Evolutionary conservation across 345 rosid species (phyloP).

Genomic region (Ceriops zippeliana): DNA sequence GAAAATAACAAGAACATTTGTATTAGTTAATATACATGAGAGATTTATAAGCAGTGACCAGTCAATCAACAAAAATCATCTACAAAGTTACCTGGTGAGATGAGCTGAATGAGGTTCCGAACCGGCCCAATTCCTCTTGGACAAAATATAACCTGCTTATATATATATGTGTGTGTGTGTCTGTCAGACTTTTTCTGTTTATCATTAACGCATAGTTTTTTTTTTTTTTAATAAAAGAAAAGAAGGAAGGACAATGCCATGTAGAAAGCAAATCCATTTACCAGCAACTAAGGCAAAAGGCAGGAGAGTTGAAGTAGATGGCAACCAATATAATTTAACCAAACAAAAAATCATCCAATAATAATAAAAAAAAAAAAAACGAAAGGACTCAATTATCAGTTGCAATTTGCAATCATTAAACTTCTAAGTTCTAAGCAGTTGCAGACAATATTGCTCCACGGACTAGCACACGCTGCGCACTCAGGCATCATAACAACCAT

Average conservation of each 20-base stretch:
- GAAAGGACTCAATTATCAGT: too few species aligned
- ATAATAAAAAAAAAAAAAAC: not conserved
- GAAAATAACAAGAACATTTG: constrained; percentile 7
- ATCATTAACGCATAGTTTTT: too few species aligned
- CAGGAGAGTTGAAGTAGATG: too few species aligned
- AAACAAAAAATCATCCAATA: not conserved
- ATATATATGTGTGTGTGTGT: not conserved
- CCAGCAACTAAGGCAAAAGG: too few species aligned
- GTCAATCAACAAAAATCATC: not conserved
- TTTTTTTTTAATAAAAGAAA: too few species aligned
- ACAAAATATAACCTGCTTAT: not conserved
- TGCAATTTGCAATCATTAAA: too few species aligned
- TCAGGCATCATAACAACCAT: too few species aligned
- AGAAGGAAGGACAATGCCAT: too few species aligned
- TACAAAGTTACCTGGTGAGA: not conserved
- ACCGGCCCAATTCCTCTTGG: not conserved
- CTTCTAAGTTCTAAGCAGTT: not conserved
- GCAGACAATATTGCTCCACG: not conserved
- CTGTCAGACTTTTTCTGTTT: too few species aligned
- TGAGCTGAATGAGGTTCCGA: not conserved
- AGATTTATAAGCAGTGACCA: not conserved
- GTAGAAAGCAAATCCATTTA: too few species aligned
- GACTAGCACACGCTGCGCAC: not conserved
- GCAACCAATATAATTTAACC: constrained; percentile 10
- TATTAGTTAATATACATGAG: not conserved